Evolutionary conservation across 305 asterid genomes (phyloP).

Genomic region (Fraxinus baroniana): DNA sequence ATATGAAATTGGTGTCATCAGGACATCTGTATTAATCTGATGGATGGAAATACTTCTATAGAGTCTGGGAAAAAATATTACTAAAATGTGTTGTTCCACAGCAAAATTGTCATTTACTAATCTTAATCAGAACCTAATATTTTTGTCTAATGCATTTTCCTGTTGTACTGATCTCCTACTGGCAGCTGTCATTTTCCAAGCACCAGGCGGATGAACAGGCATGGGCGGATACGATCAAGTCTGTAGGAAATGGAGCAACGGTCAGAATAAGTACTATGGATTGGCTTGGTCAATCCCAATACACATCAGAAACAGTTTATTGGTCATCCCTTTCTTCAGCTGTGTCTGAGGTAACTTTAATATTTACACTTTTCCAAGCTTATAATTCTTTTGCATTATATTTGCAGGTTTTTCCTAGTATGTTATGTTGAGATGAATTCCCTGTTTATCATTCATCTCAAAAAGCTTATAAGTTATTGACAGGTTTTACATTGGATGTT

Average conservation of each 20-base stretch:
- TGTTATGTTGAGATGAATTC: neutral
- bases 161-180: slow-evolving; percentile 18
- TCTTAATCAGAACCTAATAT: neutral
- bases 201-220: slow-evolving; percentile 80
- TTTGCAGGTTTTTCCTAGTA: neutral
- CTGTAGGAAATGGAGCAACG: slow-evolving; percentile 56
- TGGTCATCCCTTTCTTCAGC: slow-evolving; percentile 87
- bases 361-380: neutral
- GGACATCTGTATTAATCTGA: neutral
- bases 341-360: slow-evolving; percentile 62
- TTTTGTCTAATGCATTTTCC: neutral
- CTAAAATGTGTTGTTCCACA: neutral
- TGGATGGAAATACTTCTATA: neutral
- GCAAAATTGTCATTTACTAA: neutral
- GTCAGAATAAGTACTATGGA: slow-evolving; percentile 85
- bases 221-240: slow-evolving; percentile 85
- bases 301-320: slow-evolving; percentile 52
- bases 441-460: neutral
- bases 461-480: neutral
- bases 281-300: slow-evolving; percentile 94
- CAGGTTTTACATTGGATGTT: neutral
- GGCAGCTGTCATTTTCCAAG: slow-evolving; percentile 71
- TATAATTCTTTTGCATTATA: neutral
- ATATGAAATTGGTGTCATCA: neutral
- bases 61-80: neutral